A percentile compares a stretch with the other conserved stretches of the same genome.
These are phyloP conservation scores for Camelina neglecta DNA, from an alignment of 345 rosid species.

Conservation along the genomic window DNA sequence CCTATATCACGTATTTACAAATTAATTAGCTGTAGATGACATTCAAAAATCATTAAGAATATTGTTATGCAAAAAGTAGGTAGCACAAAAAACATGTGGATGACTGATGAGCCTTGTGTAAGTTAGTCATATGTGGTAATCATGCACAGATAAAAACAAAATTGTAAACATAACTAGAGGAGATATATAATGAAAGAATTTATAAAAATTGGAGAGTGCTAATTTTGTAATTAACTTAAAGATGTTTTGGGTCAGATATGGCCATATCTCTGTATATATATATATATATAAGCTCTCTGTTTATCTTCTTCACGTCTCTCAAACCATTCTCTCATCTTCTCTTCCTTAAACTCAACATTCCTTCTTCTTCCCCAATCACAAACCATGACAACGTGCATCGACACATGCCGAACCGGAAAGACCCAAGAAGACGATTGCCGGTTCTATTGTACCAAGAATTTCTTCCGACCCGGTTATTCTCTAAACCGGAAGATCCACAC, in stretches of 20 bases:
- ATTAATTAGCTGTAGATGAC: not conserved
- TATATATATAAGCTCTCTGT: conserved; percentile 34
- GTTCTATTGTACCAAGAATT: conserved; percentile 42
- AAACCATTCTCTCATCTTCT: conserved; percentile 1
- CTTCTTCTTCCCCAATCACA: not conserved
- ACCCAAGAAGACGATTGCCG: conserved; percentile 44
- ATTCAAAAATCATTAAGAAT: not conserved
- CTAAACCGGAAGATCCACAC: conserved; percentile 44
- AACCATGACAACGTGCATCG: conserved; percentile 76
- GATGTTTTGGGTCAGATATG: not conserved
- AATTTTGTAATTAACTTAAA: not conserved
- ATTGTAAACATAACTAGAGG: not conserved
- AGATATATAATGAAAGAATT: not conserved
- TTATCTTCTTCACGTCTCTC: conserved; percentile 15
- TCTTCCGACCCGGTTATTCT: conserved; percentile 49
- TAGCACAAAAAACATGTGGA: conserved; percentile 43
- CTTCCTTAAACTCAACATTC: not conserved
- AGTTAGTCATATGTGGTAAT: not conserved
- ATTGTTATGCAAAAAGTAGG: conserved; percentile 35
- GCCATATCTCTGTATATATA: not conserved
- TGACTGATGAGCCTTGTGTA: conserved; percentile 1
- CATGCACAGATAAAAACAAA: not conserved
- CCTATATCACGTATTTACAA: too few relatives aligned
- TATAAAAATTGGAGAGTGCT: not conserved
- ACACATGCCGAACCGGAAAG: conserved; percentile 49